Evolutionary conservation across 495 filamentous ascomycete genomes (phyloP), one percentile per base, ranked within the genome.

Genomic region (Neohortaea acidophila): DNA sequence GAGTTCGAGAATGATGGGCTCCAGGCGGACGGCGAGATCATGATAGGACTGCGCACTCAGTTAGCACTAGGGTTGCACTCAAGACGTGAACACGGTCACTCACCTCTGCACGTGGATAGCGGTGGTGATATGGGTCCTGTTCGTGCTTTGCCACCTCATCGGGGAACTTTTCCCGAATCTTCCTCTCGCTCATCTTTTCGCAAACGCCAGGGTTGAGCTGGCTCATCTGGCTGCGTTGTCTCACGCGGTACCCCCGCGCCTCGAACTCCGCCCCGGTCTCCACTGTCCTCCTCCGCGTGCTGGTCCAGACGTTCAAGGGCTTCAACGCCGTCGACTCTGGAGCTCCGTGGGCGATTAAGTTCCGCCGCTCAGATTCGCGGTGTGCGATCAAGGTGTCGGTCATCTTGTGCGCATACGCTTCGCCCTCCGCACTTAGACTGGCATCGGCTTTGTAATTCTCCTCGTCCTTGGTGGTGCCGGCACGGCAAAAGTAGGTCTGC

Each of bases 1-100:
- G 2, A 99, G 69, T 59, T 99, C 91, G 8, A 99, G 72, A 57
- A 99, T 99, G 44, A 99, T 89, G 7, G 91, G 91, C 58, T 99
- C 91, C n/a, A 96, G 73, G 15, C 91, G 81, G 39, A 96, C 89
- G 18, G 91, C 91, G 26, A 99, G 73, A 54, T 99, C 89, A 58
- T 99, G 89, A 56, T 99, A 99, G 17, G 87, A 96, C 84, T 86
- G 41, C 28, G 15, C n/a, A 36, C 35, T 29, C 17, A 33, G 8
- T 15, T 26, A 20, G 27, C 18, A 36, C 27, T 21, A 27, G n/a
- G n/a, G n/a, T n/a, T n/a, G n/a, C n/a, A n/a, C n/a, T n/a, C n/a
- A n/a, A n/a, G n/a, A n/a, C n/a, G n/a, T 40, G 21, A 15, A 48
- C 36, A 20, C 12, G 20, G 27, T 26, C 14, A 42, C 69, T 52